phyloP scores from a whole-genome alignment of 176 grass and related monocot species.

The Chloris gayana region DNA sequence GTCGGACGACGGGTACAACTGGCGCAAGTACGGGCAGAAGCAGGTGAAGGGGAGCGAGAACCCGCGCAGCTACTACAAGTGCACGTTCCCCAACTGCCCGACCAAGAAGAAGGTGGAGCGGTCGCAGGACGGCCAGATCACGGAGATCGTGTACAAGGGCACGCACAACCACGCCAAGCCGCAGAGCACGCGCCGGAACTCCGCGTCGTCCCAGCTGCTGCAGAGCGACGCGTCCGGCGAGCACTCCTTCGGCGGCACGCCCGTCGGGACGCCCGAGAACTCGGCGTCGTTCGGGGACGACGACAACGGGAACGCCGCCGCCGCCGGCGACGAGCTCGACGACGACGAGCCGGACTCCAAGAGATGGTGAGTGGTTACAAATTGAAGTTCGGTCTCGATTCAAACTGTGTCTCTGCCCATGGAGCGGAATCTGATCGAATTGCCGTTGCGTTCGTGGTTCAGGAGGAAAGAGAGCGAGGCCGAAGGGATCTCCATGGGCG shows the following conservation, averaged over 20 bases:
- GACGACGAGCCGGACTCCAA: constrained; percentile 87
- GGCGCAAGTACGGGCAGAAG: constrained; percentile 99
- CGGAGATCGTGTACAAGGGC: constrained; percentile 96
- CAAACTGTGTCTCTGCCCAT: constrained; percentile 26
- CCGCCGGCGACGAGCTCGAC: constrained; percentile 50
- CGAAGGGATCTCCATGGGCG: constrained; percentile 59
- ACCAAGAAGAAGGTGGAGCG: constrained; percentile 99
- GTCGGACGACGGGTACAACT: constrained; percentile 95
- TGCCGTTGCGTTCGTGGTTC: not conserved
- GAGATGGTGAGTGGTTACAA: constrained; percentile 56
- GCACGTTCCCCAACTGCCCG: constrained; percentile 82
- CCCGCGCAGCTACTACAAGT: constrained; percentile 99
- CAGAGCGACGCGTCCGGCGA: constrained; percentile 51
- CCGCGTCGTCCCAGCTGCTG: constrained; percentile 34
- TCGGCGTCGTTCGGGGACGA: constrained; percentile 83
- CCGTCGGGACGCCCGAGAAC: constrained; percentile 71
- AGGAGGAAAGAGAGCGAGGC: constrained; percentile 73
- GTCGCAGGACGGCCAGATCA: constrained; percentile 90
- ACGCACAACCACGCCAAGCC: constrained; percentile 91
- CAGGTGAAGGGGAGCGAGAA: constrained; percentile 98
- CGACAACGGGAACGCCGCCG: constrained; percentile 42
- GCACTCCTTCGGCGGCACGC: constrained; percentile 55
- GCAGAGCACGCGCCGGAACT: constrained; percentile 61
- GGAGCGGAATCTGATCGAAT: constrained; percentile 1
- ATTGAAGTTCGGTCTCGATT: not conserved